Base-by-base conservation (phyloP, 1,139 yeast genomes). In the Candida albicans region DNA sequence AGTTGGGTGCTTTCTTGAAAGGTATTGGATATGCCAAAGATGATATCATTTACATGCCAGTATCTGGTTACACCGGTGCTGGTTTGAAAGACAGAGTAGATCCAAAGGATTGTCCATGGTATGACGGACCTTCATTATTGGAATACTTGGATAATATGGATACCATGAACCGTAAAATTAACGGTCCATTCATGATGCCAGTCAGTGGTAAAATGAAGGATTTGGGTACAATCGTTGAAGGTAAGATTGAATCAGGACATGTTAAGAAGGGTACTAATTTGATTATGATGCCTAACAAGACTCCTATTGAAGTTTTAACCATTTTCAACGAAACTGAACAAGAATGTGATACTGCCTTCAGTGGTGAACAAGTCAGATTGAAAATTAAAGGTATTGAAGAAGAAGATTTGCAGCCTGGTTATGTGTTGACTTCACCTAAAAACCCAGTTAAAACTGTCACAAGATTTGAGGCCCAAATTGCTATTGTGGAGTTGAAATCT, bases 121-220 rank as follows among this genome's bases (percentile, higher is more conserved):
- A 91, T 75, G 70, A 67, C 15, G 99, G 99, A 10, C 98, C 99
- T 39, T 72, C 98, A 12, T 75, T 93, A 59, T 76, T 95, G 59
- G 97, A 93, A 71, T 91, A 75, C 70, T 79, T 95, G 65, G 99
- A 95, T 67, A 62, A 68, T 52, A 81, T 93, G 85, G 79, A 84
- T 57, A 82, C 89, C 37, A 82, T 85, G 51, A 82, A 87, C 70
- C 88, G 99, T 71, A 87, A 84, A 60, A 73, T 89, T 62, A 87
- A 87, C 59, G 96, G 95, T 27, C 97, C 99, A 53, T 93, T 93
- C 72, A 91, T 93, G 98, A 77, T 93, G 59, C 99, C 99, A 50
- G 79, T 93, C 54, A 81, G 96, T 28, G 88, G 95, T 57, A 93
- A 95, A 70, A 87, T 90, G 87, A 90, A 87, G 69, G 97, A 91